Evolutionary conservation across 352 stramenopile genomes (phyloP), one percentile per base, ranked within the genome.

Genomic region (Phytophthora sansomeana): DNA sequence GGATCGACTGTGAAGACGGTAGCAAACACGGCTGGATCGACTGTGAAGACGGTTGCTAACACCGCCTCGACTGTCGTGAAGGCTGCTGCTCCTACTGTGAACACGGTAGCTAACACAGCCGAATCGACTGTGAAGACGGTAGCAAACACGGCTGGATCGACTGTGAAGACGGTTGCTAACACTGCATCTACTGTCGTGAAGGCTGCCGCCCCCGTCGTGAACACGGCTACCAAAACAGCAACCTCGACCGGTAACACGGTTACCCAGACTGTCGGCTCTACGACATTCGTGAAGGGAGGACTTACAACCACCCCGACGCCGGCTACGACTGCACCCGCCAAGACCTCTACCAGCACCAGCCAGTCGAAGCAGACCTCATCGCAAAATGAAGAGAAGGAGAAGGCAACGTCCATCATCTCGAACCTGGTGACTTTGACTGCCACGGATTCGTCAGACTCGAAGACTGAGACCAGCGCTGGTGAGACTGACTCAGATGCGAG

Each of bases 381-480:
- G 8, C 29, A 65, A 36, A n/a, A n/a, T n/a, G n/a, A n/a, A n/a
- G 50, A 70, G 36, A 19, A 66, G 8, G 29, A 62, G 16, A 57
- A 60, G 33, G 16, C 38, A n/a, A 51, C 58, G 39, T 35, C 51
- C 16, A 60, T 57, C 33, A 59, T 60, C 10, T 60, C 61, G 28
- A 42, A 51, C 39, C 24, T 77, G 16, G 41, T 61, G 42, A 55
- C 42, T 59, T 36, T 67, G 49, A 58, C 56, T 14, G 64, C 60
- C 28, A 69, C 61, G 13, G 43, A 62, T 13, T 74, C 66, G n/a
- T 75, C 65, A 8, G 52, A 17, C 32, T 73, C 63, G 7, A 63
- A 63, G 10, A 49, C 47, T 10, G 43, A 58, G n/a, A 59, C 50
- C 11, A 74, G 21, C 8, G 41, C 67, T 0, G 60, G 35, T 28